Evolutionary conservation across 2,329 filamentous ascomycete genomes (phyloP).

Genomic region (Mycocentrospora acerina): DNA sequence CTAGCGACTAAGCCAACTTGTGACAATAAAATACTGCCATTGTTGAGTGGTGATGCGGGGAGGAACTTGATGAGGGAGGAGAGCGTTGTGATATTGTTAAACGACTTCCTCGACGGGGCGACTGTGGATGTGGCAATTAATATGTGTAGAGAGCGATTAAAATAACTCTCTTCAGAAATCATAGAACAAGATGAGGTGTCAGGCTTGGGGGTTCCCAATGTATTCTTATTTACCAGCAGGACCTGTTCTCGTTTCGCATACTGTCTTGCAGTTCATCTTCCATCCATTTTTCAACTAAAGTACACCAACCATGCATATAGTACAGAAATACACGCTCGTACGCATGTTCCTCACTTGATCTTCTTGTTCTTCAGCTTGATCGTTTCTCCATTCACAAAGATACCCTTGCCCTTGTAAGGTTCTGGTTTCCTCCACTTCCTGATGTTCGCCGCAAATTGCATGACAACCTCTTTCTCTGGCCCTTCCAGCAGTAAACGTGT

Average conservation of each 20-base stretch:
- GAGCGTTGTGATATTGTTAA: constrained; percentile 50
- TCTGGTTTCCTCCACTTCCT: constrained; percentile 87
- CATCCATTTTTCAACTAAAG: too few relatives aligned
- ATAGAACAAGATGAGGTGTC: too few relatives aligned
- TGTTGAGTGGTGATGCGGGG: constrained; percentile 48
- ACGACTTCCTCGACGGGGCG: constrained; percentile 56
- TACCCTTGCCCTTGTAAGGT: constrained; percentile 99
- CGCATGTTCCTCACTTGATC: constrained; percentile 45
- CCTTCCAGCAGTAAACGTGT: constrained; percentile 91
- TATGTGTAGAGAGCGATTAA: constrained; percentile 44
- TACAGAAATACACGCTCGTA: constrained; percentile 19
- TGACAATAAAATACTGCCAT: constrained; percentile 52
- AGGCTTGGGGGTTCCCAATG: too few relatives aligned
- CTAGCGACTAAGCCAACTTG: constrained; percentile 53
- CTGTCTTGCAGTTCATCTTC: too few relatives aligned
- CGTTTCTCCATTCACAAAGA: constrained; percentile 96
- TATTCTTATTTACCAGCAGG: too few relatives aligned
- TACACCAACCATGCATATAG: constrained; percentile 23
- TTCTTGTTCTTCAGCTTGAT: constrained; percentile 96
- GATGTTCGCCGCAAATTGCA: constrained; percentile 88
- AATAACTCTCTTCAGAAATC: too few relatives aligned
- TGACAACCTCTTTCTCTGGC: constrained; percentile 79
- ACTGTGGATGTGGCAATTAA: constrained; percentile 51
- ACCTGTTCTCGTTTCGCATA: too few relatives aligned
- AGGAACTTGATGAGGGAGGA: constrained; percentile 42